These are phyloP conservation scores for Lichtheimia ramosa DNA, from an alignment of 371 early-diverging fungal genomes.

Conservation along the genomic window DNA sequence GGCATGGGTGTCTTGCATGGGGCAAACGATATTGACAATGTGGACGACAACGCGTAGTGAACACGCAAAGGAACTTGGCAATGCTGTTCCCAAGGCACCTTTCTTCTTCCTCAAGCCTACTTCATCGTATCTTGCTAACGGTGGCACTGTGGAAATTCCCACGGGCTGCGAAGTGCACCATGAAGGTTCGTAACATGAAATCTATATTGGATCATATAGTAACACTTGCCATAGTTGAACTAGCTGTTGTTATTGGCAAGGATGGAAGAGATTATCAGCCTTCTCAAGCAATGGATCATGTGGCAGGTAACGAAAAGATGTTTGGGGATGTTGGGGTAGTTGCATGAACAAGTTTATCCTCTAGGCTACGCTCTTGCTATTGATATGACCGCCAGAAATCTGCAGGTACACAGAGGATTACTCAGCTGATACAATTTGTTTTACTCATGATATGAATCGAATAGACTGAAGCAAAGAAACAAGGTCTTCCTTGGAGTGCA, in stretches of 20 bases:
- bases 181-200: slow-evolving; percentile 54
- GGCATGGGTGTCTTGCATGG: neutral
- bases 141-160: slow-evolving; percentile 81
- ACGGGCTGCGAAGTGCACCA: slow-evolving; percentile 84
- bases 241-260: slow-evolving; percentile 91
- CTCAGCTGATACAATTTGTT: neutral
- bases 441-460: neutral
- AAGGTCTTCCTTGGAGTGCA: slow-evolving; percentile 88
- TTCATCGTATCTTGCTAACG: slow-evolving; percentile 75
- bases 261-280: slow-evolving; percentile 74
- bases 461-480: slow-evolving; percentile 79
- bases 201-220: neutral
- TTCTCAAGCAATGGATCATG: slow-evolving; percentile 62
- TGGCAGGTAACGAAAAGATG: slow-evolving; percentile 50
- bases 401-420: slow-evolving; percentile 53
- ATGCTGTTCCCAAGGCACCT: slow-evolving; percentile 84
- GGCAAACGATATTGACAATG: neutral
- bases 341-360: neutral
- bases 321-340: neutral
- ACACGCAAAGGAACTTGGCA: slow-evolving; percentile 92
- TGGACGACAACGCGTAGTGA: slow-evolving; percentile 44
- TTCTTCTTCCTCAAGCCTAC: slow-evolving; percentile 96
- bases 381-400: slow-evolving; percentile 91
- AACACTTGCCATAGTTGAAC: slow-evolving; percentile 62
- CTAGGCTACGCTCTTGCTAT: slow-evolving; percentile 87